Percentiles rank a stretch among this genome's conserved stretches.
phyloP scores from a whole-genome alignment of 805 yeast species.

The Yarrowia porcina region DNA sequence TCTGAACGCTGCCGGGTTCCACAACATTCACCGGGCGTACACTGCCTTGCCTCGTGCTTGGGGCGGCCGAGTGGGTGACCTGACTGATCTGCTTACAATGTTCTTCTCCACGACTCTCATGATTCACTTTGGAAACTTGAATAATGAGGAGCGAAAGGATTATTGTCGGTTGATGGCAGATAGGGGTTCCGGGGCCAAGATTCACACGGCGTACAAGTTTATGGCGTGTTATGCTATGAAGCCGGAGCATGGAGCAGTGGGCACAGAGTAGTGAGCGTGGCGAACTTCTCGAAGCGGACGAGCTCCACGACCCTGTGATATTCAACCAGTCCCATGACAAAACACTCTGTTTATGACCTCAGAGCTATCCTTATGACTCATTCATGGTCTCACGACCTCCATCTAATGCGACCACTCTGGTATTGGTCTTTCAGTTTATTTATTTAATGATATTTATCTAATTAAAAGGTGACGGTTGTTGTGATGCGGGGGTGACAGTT shows the following conservation, averaged over 20 bases:
- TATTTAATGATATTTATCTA: too few species aligned
- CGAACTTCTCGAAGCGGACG: too few species aligned
- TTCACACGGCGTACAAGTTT: constrained; percentile 13
- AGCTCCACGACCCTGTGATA: too few species aligned
- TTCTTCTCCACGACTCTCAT: constrained; percentile 35
- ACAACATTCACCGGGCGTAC: constrained; percentile 32
- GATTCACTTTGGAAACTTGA: constrained; percentile 39
- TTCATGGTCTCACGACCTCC: too few species aligned
- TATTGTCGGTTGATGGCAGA: constrained; percentile 20
- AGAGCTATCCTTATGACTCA: too few species aligned
- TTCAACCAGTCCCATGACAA: too few species aligned
- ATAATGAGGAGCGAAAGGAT: constrained; percentile 29
- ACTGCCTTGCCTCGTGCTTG: constrained; percentile 37
- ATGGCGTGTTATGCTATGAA: constrained; percentile 22
- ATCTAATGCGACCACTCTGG: too few species aligned
- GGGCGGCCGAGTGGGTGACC: constrained; percentile 37
- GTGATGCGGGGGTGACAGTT: too few species aligned
- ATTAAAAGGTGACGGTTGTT: too few species aligned
- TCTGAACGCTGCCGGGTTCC: constrained; percentile 33
- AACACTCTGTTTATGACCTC: too few species aligned
- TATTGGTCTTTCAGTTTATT: too few species aligned
- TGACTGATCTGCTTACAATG: constrained; percentile 35
- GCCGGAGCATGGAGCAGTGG: not conserved
- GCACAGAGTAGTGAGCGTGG: too few species aligned
- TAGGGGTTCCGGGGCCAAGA: not conserved